Evolutionary conservation across 2,329 filamentous ascomycete genomes (phyloP), one percentile per base, ranked within the genome.

Genomic region (Claviceps sp.): DNA sequence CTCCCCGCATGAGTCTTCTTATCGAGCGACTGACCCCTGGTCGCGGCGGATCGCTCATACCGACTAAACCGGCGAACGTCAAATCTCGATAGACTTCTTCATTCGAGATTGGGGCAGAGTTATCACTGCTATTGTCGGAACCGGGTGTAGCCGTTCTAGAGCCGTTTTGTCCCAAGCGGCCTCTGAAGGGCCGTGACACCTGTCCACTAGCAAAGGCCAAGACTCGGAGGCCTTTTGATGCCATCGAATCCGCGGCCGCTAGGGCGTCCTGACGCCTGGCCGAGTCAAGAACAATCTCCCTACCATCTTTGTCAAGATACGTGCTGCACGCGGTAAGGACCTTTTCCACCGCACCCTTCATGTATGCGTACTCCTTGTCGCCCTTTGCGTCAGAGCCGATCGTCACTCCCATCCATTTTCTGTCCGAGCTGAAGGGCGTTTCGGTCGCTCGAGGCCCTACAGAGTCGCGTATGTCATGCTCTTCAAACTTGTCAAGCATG

Each of bases 391-490:
- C 75, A 22, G 75, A 72, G 44, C 81, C 82, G 59, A 96, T 87
- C 2, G 89, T 85, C 30, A 96, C 90, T 38, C 94, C 94, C 94
- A 98, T 98, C 91, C 91, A 98, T 68, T 98, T 98, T 53, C 91
- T 81, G 64, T 95, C 89, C 1, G 93, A 98, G 65, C 91, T 97
- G 68, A 98, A 98, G 0, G 93, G 90, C 0, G 88, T 90, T 66
- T 98, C 93, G 44, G 82, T 82, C 37, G 85, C 80, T 48, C 91
- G 85, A 37, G 79, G 77, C n/a, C 89, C 89, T 51, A 95, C 81
- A 10, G 87, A 84, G 47, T 93, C 85, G 55, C 94, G 84, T 46
- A 94, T 82, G 68, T 98, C 93, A 58, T 95, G 87, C 66, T 96
- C 91, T 54, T 86, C 86, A 64, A 95, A 93, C 24, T 82, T 80